Evolutionary conservation across 176 grass and related monocot genomes (phyloP), one percentile per base, ranked within the genome.

Genomic region (Oryza meyeriana): DNA sequence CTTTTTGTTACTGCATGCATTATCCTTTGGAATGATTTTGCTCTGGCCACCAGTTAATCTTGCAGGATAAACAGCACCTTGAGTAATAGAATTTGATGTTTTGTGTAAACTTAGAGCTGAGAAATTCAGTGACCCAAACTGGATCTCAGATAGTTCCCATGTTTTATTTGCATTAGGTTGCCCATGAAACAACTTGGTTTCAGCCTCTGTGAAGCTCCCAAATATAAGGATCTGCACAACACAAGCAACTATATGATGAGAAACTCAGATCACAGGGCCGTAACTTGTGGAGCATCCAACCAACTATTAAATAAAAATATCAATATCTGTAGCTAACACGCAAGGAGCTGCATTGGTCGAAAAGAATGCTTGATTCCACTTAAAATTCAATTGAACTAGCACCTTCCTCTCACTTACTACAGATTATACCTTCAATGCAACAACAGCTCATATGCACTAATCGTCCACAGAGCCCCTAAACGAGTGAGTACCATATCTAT

Each of bases 161-260:
- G 71, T 44, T 61, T 78, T 91, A 2, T 39, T 73, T 16, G 9
- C 40, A 40, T 76, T 86, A 24, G 79, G 83, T 40, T 84, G 66
- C 33, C 84, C 86, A 61, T 89, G 81, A 62, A 92, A 89, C 59
- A 79, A 74, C 81, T 82, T 94, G 31, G 84, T 89, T 39, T 95
- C 95, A 0, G 87, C 95, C 90, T 94, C 90, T 10, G 92, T 95
- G 25, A 95, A 95, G 74, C 82, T 86, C 76, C 95, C 95, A 58
- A 98, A 98, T 55, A 93, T 24, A 11, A 98, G 9, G 14, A 95
- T 66, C 96, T 99, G 91, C 82, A 69, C 29, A 45, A 16, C 10
- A 17, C 12, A 57, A 59, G 40, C 64, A 87, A 64, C 30, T 28
- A 76, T 48, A 35, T 27, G 36, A 82, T 65, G 58, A 81, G 31